phyloP scores from a whole-genome alignment of 148 eudicot genomes.

The Heliosperma pusillum region DNA sequence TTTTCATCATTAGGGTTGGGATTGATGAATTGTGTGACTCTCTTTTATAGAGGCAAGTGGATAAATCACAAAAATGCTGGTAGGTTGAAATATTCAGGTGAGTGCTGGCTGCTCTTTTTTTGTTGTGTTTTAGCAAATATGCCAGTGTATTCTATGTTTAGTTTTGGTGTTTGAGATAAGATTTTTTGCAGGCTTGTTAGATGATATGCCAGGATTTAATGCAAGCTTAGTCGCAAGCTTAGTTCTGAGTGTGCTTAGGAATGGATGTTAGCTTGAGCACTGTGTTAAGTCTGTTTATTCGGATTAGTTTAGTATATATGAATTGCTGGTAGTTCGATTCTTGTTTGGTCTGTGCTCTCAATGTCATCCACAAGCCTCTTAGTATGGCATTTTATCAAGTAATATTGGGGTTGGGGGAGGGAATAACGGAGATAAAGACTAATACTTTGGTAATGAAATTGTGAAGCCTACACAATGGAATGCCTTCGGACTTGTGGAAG shows the following conservation, averaged over 20 bases:
- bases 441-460: neutral
- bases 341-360: neutral
- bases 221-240: neutral
- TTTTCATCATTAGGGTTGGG: conserved; percentile 34
- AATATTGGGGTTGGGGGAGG: neutral
- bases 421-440: neutral
- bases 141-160: neutral
- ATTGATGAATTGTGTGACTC: conserved; percentile 69
- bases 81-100: conserved; percentile 90
- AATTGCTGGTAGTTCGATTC: neutral
- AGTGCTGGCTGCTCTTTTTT: conserved; percentile 62
- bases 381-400: neutral
- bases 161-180: conserved; percentile 10
- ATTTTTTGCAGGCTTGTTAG: conserved; percentile 9
- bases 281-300: neutral
- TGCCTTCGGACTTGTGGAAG: neutral
- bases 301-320: neutral
- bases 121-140: conserved; percentile 11
- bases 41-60: conserved; percentile 89
- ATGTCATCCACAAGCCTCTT: neutral
- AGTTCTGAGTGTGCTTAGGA: neutral
- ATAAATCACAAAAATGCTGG: conserved; percentile 65
- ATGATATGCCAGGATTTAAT: conserved; percentile 6
- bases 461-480: neutral
- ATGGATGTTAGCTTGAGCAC: neutral